These are phyloP conservation scores for Podaxis rugospora DNA, from an alignment of 768 basidiomycete genomes.

Conservation along the genomic window DNA sequence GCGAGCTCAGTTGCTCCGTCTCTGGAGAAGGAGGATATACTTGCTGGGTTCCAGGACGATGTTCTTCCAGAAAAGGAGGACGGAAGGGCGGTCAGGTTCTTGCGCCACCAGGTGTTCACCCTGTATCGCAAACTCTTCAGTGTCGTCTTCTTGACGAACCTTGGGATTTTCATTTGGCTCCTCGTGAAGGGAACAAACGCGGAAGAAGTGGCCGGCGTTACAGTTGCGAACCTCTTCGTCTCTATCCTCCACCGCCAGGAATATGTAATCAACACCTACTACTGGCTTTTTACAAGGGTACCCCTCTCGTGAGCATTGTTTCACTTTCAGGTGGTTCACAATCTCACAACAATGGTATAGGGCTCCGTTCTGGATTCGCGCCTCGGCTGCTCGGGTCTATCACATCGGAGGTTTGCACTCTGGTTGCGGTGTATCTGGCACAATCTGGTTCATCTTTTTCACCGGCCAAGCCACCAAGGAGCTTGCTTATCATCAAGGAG, in stretches of 20 bases:
- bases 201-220: conserved; percentile 32
- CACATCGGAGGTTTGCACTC: conserved; percentile 55
- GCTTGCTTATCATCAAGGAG: conserved; percentile 20
- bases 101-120: conserved; percentile 51
- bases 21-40: neutral
- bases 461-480: conserved; percentile 37
- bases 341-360: neutral
- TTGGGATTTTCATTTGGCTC: conserved; percentile 44
- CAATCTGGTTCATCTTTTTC: conserved; percentile 50
- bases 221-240: conserved; percentile 42
- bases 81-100: conserved; percentile 6
- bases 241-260: conserved; percentile 48
- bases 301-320: conserved; percentile 37
- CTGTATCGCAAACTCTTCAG: conserved; percentile 58
- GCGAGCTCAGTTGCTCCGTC: neutral
- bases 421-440: conserved; percentile 46
- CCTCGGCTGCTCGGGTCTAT: conserved; percentile 44
- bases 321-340: neutral
- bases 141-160: conserved; percentile 50
- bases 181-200: conserved; percentile 30
- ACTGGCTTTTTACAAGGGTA: conserved; percentile 45
- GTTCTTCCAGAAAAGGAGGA: neutral
- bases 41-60: conserved; percentile 4
- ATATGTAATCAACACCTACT: conserved; percentile 56
- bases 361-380: conserved; percentile 38